Evolutionary conservation across 2,329 filamentous ascomycete species (phyloP), one percentile per base, ranked within the genome.

Genomic region (Monilinia polystroma): DNA sequence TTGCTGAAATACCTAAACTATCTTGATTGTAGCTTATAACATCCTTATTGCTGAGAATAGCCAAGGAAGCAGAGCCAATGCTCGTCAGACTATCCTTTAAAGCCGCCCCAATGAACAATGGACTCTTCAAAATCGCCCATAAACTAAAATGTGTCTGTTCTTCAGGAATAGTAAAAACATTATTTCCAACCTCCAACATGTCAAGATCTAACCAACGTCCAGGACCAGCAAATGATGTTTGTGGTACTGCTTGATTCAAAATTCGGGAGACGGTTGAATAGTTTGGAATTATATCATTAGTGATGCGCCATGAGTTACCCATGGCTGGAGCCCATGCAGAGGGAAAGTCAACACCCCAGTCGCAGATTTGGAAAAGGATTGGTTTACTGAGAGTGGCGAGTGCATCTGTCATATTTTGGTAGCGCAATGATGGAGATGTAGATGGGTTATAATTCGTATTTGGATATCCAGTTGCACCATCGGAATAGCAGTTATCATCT

Each of bases 151-250:
- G 79, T 0, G 78, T 80, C 67, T 79, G 74, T 57, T 80, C 78
- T 67, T 81, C 79, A 0, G 75, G 59, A 0, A 69, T 70, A 0
- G 74, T 79, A 4, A 80, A 74, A 6, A 79, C 68, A 12, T 74
- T 71, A 32, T 79, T 79, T 0, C 79, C 79, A 26, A 81, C 72
- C 64, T 75, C 72, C 26, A 81, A 67, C 79, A 81, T 81, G 68
- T 81, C 79, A n/a, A 80, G 73, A 72, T 81, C 80, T 0, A 78
- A 73, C 75, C 78, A 81, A 38, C 77, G 75, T 0, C 78, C 79
- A 0, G 77, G 76, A 0, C 74, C 75, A 0, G 79, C 77, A 60
- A 77, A 79, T 4, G 67, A 66, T 0, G 77, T 76, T 59, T 79
- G 76, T 23, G 79, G 76, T 0, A 77, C 77, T 12, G 77, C 78